Base-by-base conservation (phyloP, 2,329 filamentous ascomycete species). In the Fusarium buharicum region DNA sequence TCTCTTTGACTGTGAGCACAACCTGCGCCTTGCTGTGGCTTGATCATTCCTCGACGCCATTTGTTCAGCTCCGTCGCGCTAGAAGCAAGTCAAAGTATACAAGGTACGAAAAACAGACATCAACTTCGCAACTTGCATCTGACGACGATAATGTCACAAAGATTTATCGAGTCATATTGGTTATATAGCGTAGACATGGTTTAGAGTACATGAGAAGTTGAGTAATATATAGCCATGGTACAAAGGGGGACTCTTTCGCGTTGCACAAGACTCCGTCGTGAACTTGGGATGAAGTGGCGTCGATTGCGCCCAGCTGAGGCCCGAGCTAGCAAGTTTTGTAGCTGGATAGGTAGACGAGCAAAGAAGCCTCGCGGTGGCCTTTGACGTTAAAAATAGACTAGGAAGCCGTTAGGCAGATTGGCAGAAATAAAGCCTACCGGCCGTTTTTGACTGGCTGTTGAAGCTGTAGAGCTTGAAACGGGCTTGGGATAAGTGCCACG, bases 361-460 rank as follows among this genome's bases (percentile, higher is more conserved):
- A 27, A 37, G 27, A 38, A 39, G 45, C 50, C 45, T 51, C 37
- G 45, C 24, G 40, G 45, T 31, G 45, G 38, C 22, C 33, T 24
- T 33, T 28, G 8, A n/a, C 5, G 30, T 37, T 57, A 60, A 64
- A 64, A 64, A 56, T 59, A 61, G 49, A 43, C 37, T 17, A 41
- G 1, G 24, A 24, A 30, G 5, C 50, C 30, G 36, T 49, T 39
- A 40, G 60, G 46, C 55, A 36, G 48, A 56, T 50, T 30, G 45
- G 27, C 24, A 13, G 14, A 18, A 8, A 30, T 13, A 34, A 36
- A 28, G 28, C 4, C 17, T 11, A 46, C 43, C 11, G 8, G 18
- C 13, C 13, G 33, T 17, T 40, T 48, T 20, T 62, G 8, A 50
- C 45, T 50, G 55, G 51, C 13, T 12, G 24, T 12, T 13, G 17